Percentiles rank a stretch among this genome's conserved stretches.
Evolutionary conservation across 768 basidiomycete genomes (phyloP).

Genomic region (Dictyophora rubrovolvata): DNA sequence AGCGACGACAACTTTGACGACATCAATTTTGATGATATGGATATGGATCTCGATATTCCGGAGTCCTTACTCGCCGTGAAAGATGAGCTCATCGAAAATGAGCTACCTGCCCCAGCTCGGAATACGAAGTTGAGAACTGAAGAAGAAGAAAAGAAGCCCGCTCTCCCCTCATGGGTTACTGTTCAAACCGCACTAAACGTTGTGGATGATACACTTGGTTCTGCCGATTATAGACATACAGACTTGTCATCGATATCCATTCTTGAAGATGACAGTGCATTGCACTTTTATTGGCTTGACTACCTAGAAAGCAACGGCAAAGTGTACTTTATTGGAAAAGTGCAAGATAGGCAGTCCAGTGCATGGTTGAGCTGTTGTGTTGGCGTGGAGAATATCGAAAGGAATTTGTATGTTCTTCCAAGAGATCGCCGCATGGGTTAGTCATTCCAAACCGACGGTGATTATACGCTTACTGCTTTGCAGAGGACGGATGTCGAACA

Average conservation of each 20-base stretch:
- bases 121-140: slow-evolving; percentile 22
- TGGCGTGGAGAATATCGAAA: slow-evolving; percentile 72
- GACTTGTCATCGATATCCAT: slow-evolving; percentile 40
- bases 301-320: slow-evolving; percentile 80
- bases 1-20: slow-evolving; percentile 40
- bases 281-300: slow-evolving; percentile 95
- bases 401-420: slow-evolving; percentile 86
- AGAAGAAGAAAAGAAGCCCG: slow-evolving; percentile 24
- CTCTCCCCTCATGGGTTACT: slow-evolving; percentile 55
- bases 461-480: background rate
- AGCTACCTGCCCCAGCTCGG: slow-evolving; percentile 11
- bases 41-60: slow-evolving; percentile 15
- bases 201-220: slow-evolving; percentile 49
- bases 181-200: slow-evolving; percentile 66
- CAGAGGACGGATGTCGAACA: slow-evolving; percentile 43
- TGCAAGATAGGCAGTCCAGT: slow-evolving; percentile 62
- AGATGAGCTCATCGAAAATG: slow-evolving; percentile 14
- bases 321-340: slow-evolving; percentile 85
- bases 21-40: slow-evolving; percentile 27
- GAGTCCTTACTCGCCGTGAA: slow-evolving; percentile 14
- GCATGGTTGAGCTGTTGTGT: slow-evolving; percentile 80
- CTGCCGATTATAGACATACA: slow-evolving; percentile 11
- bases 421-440: slow-evolving; percentile 49
- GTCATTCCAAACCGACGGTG: slow-evolving; percentile 3
- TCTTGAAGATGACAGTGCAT: slow-evolving; percentile 72